Evolutionary conservation across 2,329 filamentous ascomycete species (phyloP).

Genomic region (Didymella pinodella): DNA sequence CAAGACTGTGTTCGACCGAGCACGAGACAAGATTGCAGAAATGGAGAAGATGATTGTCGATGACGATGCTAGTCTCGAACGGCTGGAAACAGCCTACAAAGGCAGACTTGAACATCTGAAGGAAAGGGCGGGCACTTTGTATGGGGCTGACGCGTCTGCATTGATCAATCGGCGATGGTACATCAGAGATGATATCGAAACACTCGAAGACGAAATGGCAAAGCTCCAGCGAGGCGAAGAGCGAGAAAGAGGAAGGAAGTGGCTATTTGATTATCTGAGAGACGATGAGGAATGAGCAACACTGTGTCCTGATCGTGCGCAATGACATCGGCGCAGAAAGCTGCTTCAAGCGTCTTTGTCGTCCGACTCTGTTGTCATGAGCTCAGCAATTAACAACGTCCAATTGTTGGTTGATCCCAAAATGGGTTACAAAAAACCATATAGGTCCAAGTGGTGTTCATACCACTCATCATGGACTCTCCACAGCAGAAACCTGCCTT

Average conservation of each 20-base stretch:
- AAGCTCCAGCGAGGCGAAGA: slow-evolving; percentile 2
- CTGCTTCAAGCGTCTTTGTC: background rate
- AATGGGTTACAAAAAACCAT: background rate
- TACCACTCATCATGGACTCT: background rate
- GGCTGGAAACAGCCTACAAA: background rate
- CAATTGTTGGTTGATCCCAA: background rate
- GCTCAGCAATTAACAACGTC: background rate
- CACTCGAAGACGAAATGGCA: background rate
- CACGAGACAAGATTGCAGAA: background rate
- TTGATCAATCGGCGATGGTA: background rate
- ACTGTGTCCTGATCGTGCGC: background rate
- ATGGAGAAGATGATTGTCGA: background rate
- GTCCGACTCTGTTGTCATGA: background rate
- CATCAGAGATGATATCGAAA: background rate
- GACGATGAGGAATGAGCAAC: background rate
- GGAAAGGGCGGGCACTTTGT: background rate
- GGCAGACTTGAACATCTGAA: background rate
- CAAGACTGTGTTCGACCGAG: background rate
- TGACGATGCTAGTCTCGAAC: background rate
- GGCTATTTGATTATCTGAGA: slow-evolving; percentile 7
- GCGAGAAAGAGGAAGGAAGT: background rate
- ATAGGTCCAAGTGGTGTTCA: background rate
- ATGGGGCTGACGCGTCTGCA: background rate
- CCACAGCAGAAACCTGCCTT: background rate
- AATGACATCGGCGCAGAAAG: background rate